Percentiles rank a stretch among this genome's conserved stretches.
Evolutionary conservation across 2,329 filamentous ascomycete genomes (phyloP).

Genomic region (Monosporascus sp.): DNA sequence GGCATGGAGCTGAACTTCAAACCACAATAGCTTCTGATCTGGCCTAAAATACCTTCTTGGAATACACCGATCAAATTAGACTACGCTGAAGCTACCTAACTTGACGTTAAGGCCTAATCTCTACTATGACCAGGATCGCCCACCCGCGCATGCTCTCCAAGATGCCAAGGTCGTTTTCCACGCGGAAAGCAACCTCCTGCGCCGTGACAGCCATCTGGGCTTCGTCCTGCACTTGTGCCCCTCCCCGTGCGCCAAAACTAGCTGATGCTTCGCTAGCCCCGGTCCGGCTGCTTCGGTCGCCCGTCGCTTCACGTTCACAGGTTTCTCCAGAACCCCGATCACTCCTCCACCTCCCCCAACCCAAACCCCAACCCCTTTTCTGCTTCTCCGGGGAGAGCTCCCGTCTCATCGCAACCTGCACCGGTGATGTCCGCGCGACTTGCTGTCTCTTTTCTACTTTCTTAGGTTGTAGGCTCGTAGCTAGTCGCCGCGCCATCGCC

Average conservation of each 20-base stretch:
- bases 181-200: conserved; percentile 46
- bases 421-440: conserved; percentile 8
- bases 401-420: conserved; percentile 26
- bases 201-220: conserved; percentile 37
- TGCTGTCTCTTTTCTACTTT: conserved; percentile 4
- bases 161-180: conserved; percentile 46
- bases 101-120: conserved; percentile 13
- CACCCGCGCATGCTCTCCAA: conserved; percentile 47
- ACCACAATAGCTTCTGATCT: not conserved
- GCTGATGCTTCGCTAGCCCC: not conserved
- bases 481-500: conserved; percentile 39
- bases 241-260: not conserved
- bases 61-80: too few relatives aligned
- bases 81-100: too few relatives aligned
- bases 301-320: not conserved
- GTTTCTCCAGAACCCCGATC: conserved; percentile 2
- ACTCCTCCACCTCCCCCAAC: conserved; percentile 4
- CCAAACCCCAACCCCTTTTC: conserved; percentile 31
- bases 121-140: conserved; percentile 41
- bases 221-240: conserved; percentile 12
- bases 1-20: not conserved
- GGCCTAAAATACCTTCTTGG: not conserved
- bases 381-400: conserved; percentile 23
- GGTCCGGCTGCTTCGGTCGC: not conserved
- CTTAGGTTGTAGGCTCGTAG: conserved; percentile 37